Percentiles rank a stretch among this genome's conserved stretches.
Conservation (phyloP, 257 asterid genomes). For the Leonotis leonurus region DNA sequence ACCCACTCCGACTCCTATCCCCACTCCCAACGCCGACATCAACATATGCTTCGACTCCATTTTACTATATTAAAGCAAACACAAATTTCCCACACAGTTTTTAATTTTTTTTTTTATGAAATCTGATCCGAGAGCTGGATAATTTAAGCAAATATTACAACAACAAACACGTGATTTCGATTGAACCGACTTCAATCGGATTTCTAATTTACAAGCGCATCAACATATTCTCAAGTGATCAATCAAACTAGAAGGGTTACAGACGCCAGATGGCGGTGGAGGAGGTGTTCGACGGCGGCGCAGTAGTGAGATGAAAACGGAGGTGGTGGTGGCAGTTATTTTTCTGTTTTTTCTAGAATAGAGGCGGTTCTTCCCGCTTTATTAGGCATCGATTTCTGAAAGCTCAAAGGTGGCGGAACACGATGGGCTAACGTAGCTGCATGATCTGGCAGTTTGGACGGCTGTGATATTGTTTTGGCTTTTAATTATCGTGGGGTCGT, state of each 20-base stretch:
- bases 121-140: neutral
- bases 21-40: constrained; percentile 74
- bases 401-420: constrained; percentile 8
- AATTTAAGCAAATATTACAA: neutral
- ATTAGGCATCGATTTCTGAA: constrained; percentile 34
- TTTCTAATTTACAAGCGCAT: neutral
- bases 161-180: neutral
- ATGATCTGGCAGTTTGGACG: constrained; percentile 16
- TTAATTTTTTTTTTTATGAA: too few species aligned
- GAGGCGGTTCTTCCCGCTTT: constrained; percentile 55
- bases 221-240: neutral
- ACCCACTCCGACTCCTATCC: constrained; percentile 80
- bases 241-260: neutral
- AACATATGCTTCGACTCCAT: constrained; percentile 74
- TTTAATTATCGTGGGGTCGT: neutral
- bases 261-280: constrained; percentile 10
- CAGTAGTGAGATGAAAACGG: neutral
- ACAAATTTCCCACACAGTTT: neutral
- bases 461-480: neutral
- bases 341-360: constrained; percentile 6
- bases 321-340: constrained; percentile 19
- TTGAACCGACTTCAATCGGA: neutral
- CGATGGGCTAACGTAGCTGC: constrained; percentile 12
- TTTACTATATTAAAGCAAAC: constrained; percentile 10
- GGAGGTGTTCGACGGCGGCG: constrained; percentile 15